Base-by-base conservation (phyloP, 1,284 basidiomycete genomes). In the Cryptococcus jaspeensis region DNA sequence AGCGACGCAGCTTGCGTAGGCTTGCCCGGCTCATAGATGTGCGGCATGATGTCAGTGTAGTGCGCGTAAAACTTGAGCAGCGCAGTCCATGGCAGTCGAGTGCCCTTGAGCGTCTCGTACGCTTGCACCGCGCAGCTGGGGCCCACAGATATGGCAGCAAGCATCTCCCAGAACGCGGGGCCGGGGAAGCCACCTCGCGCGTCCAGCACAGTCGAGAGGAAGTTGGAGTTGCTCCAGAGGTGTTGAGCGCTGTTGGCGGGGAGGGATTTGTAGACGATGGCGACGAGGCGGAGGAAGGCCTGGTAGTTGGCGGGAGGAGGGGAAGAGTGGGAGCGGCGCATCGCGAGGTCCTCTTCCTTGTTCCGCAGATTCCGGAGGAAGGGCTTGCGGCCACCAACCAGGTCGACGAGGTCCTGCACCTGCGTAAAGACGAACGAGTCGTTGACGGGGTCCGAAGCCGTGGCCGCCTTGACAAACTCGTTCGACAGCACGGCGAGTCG, bases 341-440 rank as follows among this genome's bases (percentile, higher is more conserved):
- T 80, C 5, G 87, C 81, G 25, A 87, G 76, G 70, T 96, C 93
- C 75, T 96, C 93, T 72, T 96, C 92, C 41, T 87, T 81, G 67
- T 93, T 90, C 72, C 92, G 91, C 71, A 96, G 87, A 71, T 90
- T 91, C 43, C 90, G 85, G n/a, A 96, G 81, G 72, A 94, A 89
- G 0, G 89, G 87, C 13, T 88, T 90, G 8, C 89, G 87, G 59
- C 88, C 86, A 0, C 84, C 86, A 64, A 96, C 86, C 42, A 89
- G 78, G 16, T 85, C 82, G 38, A 94, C 77, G 16, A 95, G 81
- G 1, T 80, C 79, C 68, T 93, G 90, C 56, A 90, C 84, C 20
- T 85, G 83, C 25, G 81, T 76, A 28, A 92, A 79, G 12, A 94
- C 78, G 28, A 83, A 78, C 11, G 32, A 48, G 61, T 76, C 69